A percentile compares a stretch with the other conserved stretches of the same genome.
These are phyloP conservation scores for Suhomyces prunicola DNA, from an alignment of 805 yeast genomes.

Conservation along the genomic window DNA sequence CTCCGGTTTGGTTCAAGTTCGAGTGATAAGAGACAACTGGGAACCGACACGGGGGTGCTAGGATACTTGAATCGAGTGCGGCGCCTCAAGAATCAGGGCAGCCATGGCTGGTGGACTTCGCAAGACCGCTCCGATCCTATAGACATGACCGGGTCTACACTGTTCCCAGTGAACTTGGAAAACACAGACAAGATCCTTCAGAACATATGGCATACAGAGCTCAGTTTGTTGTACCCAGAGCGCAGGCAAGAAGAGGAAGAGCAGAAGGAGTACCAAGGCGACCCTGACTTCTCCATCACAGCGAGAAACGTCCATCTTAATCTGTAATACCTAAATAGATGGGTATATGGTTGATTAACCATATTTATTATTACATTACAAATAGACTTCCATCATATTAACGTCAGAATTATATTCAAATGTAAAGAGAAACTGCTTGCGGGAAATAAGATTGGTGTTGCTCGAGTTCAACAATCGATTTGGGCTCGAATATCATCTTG, in stretches of 20 bases:
- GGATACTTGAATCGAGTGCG: conserved; percentile 24
- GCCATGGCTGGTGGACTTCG: background rate
- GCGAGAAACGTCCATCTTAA: background rate
- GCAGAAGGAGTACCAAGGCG: background rate
- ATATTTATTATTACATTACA: background rate
- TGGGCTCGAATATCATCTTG: too few species aligned
- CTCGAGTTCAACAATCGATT: too few species aligned
- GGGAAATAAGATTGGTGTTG: background rate
- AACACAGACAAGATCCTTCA: conserved; percentile 3
- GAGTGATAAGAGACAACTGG: conserved; percentile 7
- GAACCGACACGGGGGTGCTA: conserved; percentile 22
- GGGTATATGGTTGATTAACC: background rate
- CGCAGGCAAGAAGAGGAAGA: background rate
- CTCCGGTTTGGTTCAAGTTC: conserved; percentile 24
- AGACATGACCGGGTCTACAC: background rate
- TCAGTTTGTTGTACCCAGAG: background rate
- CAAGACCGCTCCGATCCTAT: background rate
- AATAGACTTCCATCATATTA: background rate
- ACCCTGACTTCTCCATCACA: background rate
- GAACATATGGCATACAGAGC: conserved; percentile 11
- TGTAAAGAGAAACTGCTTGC: background rate
- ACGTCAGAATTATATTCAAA: conserved; percentile 11
- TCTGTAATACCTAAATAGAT: background rate
- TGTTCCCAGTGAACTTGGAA: background rate
- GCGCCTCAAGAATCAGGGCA: background rate